phyloP scores from a whole-genome alignment of 164 flowering plant species.

The Warburgia ugandensis region DNA sequence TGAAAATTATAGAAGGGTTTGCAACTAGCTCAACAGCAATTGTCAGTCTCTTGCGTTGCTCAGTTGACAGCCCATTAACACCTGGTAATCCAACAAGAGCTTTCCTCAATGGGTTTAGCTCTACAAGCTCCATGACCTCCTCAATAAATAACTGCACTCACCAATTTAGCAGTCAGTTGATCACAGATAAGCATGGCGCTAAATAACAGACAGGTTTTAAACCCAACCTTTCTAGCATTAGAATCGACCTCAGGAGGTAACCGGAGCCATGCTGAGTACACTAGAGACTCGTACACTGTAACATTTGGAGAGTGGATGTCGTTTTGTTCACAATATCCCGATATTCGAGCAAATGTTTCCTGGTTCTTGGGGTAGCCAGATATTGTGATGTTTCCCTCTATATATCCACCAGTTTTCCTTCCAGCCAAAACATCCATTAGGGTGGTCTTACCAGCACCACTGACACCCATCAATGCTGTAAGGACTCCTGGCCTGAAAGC shows the following conservation, averaged over 20 bases:
- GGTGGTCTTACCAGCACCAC: constrained; percentile 59
- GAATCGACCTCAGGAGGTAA: constrained; percentile 34
- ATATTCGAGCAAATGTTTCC: constrained; percentile 46
- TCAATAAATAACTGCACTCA: constrained; percentile 40
- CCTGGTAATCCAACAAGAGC: constrained; percentile 44
- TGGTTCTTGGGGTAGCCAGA: constrained; percentile 51
- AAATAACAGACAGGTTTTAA: not conserved
- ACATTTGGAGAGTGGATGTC: constrained; percentile 55
- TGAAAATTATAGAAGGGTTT: constrained; percentile 50
- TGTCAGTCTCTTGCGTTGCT: constrained; percentile 52
- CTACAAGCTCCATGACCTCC: constrained; percentile 53
- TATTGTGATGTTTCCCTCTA: constrained; percentile 36
- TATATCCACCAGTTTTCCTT: constrained; percentile 45
- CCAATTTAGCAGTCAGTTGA: not conserved
- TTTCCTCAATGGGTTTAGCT: constrained; percentile 28
- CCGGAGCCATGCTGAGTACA: constrained; percentile 58
- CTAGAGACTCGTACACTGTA: constrained; percentile 42
- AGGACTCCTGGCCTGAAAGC: constrained; percentile 54
- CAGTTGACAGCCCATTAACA: constrained; percentile 42
- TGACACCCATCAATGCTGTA: constrained; percentile 56
- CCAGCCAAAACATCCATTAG: constrained; percentile 52
- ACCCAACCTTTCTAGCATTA: constrained; percentile 30
- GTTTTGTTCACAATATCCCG: constrained; percentile 52
- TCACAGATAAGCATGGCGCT: no score
- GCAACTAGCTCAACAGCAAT: constrained; percentile 62